These are phyloP conservation scores for Silene vulgaris DNA, from an alignment of 179 eudicot species.

Conservation along the genomic window DNA sequence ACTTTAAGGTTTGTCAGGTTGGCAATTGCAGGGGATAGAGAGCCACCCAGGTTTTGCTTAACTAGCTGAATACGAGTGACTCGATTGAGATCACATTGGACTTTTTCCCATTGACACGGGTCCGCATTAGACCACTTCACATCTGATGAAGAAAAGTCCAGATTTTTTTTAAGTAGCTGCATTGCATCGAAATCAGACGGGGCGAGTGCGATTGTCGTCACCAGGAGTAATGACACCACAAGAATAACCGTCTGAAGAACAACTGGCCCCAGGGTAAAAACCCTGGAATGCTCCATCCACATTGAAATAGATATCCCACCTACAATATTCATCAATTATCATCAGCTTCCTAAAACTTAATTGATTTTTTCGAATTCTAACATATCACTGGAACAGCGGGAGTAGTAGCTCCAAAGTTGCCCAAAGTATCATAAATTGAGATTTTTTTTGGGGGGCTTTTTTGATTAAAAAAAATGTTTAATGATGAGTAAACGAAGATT, in stretches of 20 bases:
- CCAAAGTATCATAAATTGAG: no score
- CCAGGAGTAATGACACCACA: slow-evolving; percentile 21
- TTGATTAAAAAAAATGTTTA: no score
- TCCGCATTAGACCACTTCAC: slow-evolving; percentile 35
- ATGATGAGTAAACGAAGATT: no score
- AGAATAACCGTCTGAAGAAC: slow-evolving; percentile 18
- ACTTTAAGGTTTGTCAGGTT: slow-evolving; percentile 45
- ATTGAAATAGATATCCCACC: slow-evolving; percentile 24
- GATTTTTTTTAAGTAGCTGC: slow-evolving; percentile 27
- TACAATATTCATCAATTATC: slow-evolving; percentile 12
- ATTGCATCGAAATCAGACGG: slow-evolving; percentile 35
- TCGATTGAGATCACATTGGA: slow-evolving; percentile 36
- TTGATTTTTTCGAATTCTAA: no score
- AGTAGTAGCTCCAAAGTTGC: not conserved
- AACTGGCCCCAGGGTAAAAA: slow-evolving; percentile 16
- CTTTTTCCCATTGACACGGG: slow-evolving; percentile 44
- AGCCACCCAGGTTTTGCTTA: slow-evolving; percentile 38
- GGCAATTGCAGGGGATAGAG: slow-evolving; percentile 39
- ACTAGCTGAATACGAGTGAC: slow-evolving; percentile 45
- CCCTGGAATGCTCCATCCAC: slow-evolving; percentile 22
- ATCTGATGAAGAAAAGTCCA: slow-evolving; percentile 38
- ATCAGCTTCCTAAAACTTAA: not conserved
- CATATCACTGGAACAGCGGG: no score
- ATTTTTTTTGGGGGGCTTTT: no score
- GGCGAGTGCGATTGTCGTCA: slow-evolving; percentile 4